Evolutionary conservation across 2,329 filamentous ascomycete genomes (phyloP), one percentile per base, ranked within the genome.

Genomic region (Claviceps paspali): DNA sequence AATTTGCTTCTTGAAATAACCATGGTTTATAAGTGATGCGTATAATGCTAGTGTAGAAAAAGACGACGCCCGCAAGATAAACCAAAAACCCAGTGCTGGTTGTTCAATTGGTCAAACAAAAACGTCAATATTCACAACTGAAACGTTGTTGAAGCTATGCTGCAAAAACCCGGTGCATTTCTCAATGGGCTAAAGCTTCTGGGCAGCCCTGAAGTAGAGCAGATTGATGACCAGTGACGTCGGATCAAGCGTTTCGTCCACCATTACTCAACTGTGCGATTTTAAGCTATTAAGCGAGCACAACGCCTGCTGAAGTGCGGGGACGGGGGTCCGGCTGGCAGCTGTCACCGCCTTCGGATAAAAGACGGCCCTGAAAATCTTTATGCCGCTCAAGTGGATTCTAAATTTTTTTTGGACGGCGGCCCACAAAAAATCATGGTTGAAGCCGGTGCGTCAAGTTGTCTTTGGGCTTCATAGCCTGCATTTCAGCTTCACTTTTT

Each of bases 321-420:
- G 33, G 17, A 17, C 15, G 14, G 14, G 3, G 8, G 11, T 17
- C 10, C 35, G 38, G 26, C 17, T 40, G 35, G 41, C 40, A 33
- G 45, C 46, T 17, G 11, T 46, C 42, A 48, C 45, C 44, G 44
- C 41, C 50, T 44, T 29, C 41, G 53, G 53, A 30, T 43, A 49
- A 55, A 51, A 35, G 35, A 29, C 45, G 49, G 47, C 14, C 26
- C 29, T n/a, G n/a, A 29, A 21, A 33, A n/a, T 31, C 52, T 27
- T 53, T 48, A 40, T 49, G 49, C 47, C 49, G 41, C 35, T 44
- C 10, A 19, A 18, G 22, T 33, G 35, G 40, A 28, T n/a, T 42
- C 47, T 49, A 52, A 55, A 52, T 47, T 43, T 47, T 42, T 47
- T 50, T 48, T 45, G 47, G 44, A 40, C 36, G 27, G 36, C 48